A percentile compares a stretch with the other conserved stretches of the same genome.
phyloP scores from a whole-genome alignment of 176 grass and related monocot genomes.

The Cymbopogon citratus region DNA sequence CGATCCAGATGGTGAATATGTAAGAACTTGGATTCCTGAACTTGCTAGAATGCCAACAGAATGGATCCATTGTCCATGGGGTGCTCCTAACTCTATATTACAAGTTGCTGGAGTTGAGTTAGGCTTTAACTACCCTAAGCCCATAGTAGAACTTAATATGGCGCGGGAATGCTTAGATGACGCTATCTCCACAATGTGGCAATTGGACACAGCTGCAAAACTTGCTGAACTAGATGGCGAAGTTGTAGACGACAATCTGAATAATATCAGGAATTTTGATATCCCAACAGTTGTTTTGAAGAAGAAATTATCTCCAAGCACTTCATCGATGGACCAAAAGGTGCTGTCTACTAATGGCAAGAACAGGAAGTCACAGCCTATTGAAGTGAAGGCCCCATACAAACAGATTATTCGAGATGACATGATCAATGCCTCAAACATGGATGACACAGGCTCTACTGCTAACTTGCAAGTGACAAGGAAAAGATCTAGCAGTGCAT shows the following conservation, averaged over 20 bases:
- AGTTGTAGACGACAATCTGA: slow-evolving; percentile 84
- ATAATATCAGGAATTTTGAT: slow-evolving; percentile 54
- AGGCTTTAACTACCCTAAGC: slow-evolving; percentile 80
- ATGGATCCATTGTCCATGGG: slow-evolving; percentile 94
- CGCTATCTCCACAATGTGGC: slow-evolving; percentile 78
- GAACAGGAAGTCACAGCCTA: slow-evolving; percentile 9
- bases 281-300: slow-evolving; percentile 68
- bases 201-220: slow-evolving; percentile 72
- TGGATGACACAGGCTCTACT: slow-evolving; percentile 42
- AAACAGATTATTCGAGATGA: slow-evolving; percentile 22
- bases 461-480: slow-evolving; percentile 56
- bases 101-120: slow-evolving; percentile 81
- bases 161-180: slow-evolving; percentile 79
- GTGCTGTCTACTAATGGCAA: slow-evolving; percentile 31
- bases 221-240: slow-evolving; percentile 46
- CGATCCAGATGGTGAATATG: slow-evolving; percentile 81
- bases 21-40: slow-evolving; percentile 95
- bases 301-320: slow-evolving; percentile 43
- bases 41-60: slow-evolving; percentile 80
- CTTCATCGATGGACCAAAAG: slow-evolving; percentile 38
- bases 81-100: slow-evolving; percentile 70
- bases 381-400: slow-evolving; percentile 10
- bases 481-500: slow-evolving; percentile 62
- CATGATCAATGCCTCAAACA: slow-evolving; percentile 30
- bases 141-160: slow-evolving; percentile 60